These are phyloP conservation scores for Mediolabrus comicus DNA, from an alignment of 108 stramenopile genomes.

Conservation along the genomic window DNA sequence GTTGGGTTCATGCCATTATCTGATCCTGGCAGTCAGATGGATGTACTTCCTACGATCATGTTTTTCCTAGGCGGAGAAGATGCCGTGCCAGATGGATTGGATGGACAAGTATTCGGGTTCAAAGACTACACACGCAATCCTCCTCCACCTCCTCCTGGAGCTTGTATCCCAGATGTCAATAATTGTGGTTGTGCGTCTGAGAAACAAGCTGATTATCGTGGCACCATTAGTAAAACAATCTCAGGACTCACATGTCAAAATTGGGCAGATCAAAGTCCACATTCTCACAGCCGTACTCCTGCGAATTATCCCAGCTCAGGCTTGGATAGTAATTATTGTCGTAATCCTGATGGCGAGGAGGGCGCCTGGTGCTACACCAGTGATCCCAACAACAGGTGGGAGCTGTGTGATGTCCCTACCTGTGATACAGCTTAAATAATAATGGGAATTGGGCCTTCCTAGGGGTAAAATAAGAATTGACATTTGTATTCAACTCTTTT, in stretches of 20 bases:
- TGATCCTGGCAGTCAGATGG: not conserved
- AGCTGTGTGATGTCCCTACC: not conserved
- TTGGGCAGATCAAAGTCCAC: conserved; percentile 20
- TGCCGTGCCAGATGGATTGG: not conserved
- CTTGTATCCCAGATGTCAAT: not conserved
- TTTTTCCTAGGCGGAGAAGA: not conserved
- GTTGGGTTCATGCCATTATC: not conserved
- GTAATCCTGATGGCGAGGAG: conserved; percentile 16
- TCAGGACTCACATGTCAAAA: conserved; percentile 16
- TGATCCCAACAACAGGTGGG: not conserved
- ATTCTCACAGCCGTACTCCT: conserved; percentile 5
- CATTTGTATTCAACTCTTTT: no score
- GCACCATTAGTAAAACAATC: conserved; percentile 4
- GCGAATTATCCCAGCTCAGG: conserved; percentile 14
- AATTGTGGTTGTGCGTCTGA: not conserved
- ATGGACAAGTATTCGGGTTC: not conserved
- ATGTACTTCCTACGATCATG: not conserved
- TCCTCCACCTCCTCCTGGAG: not conserved
- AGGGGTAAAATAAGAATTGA: not conserved
- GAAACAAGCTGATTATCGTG: conserved; percentile 35
- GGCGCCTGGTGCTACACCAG: conserved; percentile 32
- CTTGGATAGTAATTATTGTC: conserved; percentile 31
- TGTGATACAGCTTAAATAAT: not conserved
- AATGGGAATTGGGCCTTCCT: no score
- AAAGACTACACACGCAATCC: not conserved